Evolutionary conservation across 2,329 filamentous ascomycete genomes (phyloP).

Genomic region (Sarocladiaceae sp.): DNA sequence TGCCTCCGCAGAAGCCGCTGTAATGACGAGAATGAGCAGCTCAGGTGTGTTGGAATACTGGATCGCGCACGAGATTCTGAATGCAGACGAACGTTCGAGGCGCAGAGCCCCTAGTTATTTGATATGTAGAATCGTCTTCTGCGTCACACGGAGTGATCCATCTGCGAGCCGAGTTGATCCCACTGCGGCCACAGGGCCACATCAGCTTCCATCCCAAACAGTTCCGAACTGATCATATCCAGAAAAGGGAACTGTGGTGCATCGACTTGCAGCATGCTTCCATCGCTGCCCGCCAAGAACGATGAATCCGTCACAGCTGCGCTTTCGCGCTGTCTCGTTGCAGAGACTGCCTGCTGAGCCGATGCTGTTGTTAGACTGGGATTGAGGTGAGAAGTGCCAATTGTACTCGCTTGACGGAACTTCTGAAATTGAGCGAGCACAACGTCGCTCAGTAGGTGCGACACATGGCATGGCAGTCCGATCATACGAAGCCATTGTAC

Average conservation of each 20-base stretch:
- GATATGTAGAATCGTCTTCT: too few species aligned
- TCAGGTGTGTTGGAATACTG: too few species aligned
- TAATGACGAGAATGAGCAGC: too few species aligned
- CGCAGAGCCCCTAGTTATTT: too few species aligned
- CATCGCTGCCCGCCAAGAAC: background rate
- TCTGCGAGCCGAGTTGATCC: background rate
- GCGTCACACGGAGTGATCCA: too few species aligned
- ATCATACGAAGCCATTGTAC: conserved; percentile 20
- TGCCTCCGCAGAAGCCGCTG: too few species aligned
- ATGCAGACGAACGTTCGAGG: too few species aligned
- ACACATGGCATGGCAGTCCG: conserved; percentile 20
- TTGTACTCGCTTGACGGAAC: conserved; percentile 9
- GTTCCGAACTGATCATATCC: conserved; percentile 2
- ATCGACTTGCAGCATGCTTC: background rate
- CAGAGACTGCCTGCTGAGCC: background rate
- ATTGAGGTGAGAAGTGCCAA: background rate
- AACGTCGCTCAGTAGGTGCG: conserved; percentile 21
- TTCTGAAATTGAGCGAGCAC: conserved; percentile 18
- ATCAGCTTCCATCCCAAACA: conserved; percentile 3
- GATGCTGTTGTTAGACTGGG: too few species aligned
- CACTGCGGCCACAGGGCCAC: conserved; percentile 6
- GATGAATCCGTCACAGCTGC: background rate
- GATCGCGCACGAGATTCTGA: too few species aligned
- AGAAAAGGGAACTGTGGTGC: background rate
- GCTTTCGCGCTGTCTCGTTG: background rate